Percentiles rank a stretch among this genome's conserved stretches.
Conservation (phyloP, 176 grass and related monocot species). For the Aegilops umbellulata region DNA sequence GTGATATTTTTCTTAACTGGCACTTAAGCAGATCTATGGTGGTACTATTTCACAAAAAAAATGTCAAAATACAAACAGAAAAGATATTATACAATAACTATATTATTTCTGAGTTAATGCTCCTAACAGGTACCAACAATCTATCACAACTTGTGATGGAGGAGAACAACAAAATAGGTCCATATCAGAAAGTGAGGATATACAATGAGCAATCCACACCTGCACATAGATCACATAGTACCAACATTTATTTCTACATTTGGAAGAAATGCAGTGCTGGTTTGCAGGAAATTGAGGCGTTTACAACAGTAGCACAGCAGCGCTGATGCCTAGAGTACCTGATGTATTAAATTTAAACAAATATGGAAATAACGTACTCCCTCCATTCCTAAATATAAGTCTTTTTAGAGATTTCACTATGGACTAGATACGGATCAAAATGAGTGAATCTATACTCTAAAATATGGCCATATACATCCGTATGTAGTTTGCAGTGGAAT, state of each 20-base stretch:
- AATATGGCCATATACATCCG: too few relatives aligned
- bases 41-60: background rate
- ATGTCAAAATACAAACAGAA: background rate
- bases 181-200: constrained; percentile 14
- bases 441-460: too few relatives aligned
- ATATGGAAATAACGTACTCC: background rate
- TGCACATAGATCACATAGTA: background rate
- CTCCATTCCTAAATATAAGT: too few relatives aligned
- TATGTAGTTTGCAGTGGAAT: too few relatives aligned
- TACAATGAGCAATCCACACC: background rate
- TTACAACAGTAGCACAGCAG: background rate
- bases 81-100: constrained; percentile 7
- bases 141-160: background rate
- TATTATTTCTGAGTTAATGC: background rate
- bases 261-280: background rate
- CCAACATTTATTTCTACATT: background rate
- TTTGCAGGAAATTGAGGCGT: background rate
- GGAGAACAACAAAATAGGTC: background rate
- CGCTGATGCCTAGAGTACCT: background rate
- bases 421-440: too few relatives aligned
- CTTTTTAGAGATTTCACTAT: too few relatives aligned
- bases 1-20: background rate
- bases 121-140: background rate
- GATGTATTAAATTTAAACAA: background rate
- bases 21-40: background rate